phyloP scores from a whole-genome alignment of 192 early-diverging fungal genomes.

The Coemansia sp. region DNA sequence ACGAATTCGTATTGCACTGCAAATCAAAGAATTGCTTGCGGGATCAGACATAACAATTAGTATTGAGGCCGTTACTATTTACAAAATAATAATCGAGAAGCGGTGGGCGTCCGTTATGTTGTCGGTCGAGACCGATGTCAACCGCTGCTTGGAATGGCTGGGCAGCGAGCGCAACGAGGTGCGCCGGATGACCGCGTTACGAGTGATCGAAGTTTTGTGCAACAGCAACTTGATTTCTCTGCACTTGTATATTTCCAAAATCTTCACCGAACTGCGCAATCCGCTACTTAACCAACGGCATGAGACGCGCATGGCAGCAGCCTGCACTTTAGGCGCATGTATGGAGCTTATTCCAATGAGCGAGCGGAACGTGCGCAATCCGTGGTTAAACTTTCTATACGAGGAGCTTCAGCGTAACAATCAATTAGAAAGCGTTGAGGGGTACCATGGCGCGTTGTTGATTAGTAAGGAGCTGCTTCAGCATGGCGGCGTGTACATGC shows the following conservation, averaged over 20 bases:
- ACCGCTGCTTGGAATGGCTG: constrained; percentile 45
- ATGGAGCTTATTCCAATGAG: constrained; percentile 79
- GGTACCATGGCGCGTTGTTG: constrained; percentile 84
- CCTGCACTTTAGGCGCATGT: constrained; percentile 63
- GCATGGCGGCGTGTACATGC: constrained; percentile 86
- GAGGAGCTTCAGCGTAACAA: constrained; percentile 80
- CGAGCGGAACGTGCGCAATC: constrained; percentile 64
- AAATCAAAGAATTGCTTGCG: constrained; percentile 22
- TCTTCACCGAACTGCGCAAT: constrained; percentile 84
- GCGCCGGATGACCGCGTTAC: constrained; percentile 37
- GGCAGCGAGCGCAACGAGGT: constrained; percentile 34
- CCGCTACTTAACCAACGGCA: constrained; percentile 72
- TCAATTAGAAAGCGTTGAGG: constrained; percentile 69
- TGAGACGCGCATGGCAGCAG: neutral
- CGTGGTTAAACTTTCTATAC: constrained; percentile 78
- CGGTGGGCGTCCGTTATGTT: constrained; percentile 27
- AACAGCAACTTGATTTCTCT: constrained; percentile 65
- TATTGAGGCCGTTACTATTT: constrained; percentile 25
- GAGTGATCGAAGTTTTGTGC: constrained; percentile 33
- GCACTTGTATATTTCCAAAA: constrained; percentile 63
- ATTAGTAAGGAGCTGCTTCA: constrained; percentile 76
- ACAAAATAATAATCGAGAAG: constrained; percentile 22
- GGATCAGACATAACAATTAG: constrained; percentile 21
- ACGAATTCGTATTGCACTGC: constrained; percentile 27
- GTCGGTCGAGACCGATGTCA: constrained; percentile 27